These are phyloP conservation scores for Saposhnikovia divaricata DNA, from an alignment of 129 eudicot species.

Conservation along the genomic window DNA sequence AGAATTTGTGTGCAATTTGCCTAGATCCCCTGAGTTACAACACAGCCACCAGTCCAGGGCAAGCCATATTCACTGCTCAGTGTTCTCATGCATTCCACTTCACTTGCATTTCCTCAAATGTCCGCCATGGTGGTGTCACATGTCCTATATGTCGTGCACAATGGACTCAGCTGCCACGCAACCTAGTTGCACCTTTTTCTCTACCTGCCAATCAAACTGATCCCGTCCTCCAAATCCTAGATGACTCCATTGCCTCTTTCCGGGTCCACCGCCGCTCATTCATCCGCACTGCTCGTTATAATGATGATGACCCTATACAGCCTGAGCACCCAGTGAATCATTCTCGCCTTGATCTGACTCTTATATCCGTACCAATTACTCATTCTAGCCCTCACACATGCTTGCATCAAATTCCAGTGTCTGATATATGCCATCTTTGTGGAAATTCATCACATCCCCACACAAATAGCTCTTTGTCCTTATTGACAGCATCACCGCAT, in stretches of 20 bases:
- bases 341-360: constrained; percentile 57
- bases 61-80: constrained; percentile 89
- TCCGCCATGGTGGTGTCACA: constrained; percentile 78
- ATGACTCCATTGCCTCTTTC: constrained; percentile 70
- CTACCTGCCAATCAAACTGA: constrained; percentile 40
- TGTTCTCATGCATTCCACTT: constrained; percentile 91
- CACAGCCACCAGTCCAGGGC: constrained; percentile 53
- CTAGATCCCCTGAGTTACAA: constrained; percentile 70
- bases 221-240: constrained; percentile 70
- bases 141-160: constrained; percentile 92
- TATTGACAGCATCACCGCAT: constrained; percentile 15
- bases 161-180: constrained; percentile 87
- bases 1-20: constrained; percentile 82
- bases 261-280: constrained; percentile 85
- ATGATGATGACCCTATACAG: constrained; percentile 81
- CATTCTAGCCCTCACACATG: constrained; percentile 11
- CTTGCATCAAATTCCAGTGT: not conserved
- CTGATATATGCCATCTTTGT: not conserved
- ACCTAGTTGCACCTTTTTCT: constrained; percentile 37
- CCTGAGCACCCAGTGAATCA: constrained; percentile 39
- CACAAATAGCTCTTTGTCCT: not conserved
- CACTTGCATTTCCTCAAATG: constrained; percentile 75
- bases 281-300: constrained; percentile 64
- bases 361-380: constrained; percentile 27
- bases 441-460: constrained; percentile 9